Conservation (phyloP, 331 rosid species). For the Quercus phellos region DNA sequence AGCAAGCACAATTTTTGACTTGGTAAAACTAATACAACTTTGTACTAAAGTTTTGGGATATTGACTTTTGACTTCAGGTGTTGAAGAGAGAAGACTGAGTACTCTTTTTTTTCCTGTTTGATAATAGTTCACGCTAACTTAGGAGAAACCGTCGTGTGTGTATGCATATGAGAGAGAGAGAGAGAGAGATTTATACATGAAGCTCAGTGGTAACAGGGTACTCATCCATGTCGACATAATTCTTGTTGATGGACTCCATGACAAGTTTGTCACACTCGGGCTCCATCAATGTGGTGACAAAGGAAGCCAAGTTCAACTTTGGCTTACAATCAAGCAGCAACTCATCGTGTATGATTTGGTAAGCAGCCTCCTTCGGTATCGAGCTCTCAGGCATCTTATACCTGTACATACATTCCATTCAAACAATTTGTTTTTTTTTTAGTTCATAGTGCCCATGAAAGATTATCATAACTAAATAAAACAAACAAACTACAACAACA, state of each 20-base stretch:
- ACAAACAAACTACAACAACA: not conserved
- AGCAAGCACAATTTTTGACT: no score
- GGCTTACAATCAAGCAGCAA: conserved; percentile 60
- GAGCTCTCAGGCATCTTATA: conserved; percentile 47
- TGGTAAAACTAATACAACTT: no score
- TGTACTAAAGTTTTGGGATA: no score
- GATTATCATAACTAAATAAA: no score
- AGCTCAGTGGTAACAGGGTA: conserved; percentile 84
- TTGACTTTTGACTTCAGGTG: not conserved
- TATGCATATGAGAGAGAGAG: not conserved
- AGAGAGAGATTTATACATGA: conserved; percentile 31
- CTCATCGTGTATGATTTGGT: conserved; percentile 63
- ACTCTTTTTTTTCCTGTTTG: no score
- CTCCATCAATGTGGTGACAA: conserved; percentile 80
- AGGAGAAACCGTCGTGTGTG: not conserved
- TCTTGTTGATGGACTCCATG: conserved; percentile 63
- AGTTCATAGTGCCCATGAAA: no score
- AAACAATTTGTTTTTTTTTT: no score
- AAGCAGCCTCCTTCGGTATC: conserved; percentile 63
- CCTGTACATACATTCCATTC: conserved; percentile 15
- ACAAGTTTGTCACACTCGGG: conserved; percentile 67
- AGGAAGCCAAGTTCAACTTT: conserved; percentile 58
- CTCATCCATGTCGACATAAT: conserved; percentile 82
- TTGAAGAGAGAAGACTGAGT: not conserved
- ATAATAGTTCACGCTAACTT: not conserved